phyloP scores from a whole-genome alignment of 179 eudicot species.

The Beta corolliflora region DNA sequence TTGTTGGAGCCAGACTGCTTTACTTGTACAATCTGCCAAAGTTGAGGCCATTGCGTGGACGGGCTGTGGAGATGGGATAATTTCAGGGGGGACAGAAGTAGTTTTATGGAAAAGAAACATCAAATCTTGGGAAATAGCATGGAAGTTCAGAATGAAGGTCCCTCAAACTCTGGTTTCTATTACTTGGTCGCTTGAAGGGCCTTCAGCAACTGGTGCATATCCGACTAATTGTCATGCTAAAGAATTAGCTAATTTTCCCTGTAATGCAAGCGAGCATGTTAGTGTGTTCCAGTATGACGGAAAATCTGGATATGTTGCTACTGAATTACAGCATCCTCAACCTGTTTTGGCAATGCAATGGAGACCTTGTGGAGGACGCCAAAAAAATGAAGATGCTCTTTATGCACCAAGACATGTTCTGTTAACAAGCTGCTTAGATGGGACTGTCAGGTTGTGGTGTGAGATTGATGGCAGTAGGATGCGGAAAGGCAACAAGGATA shows the following conservation, averaged over 20 bases:
- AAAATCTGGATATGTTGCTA: conserved; percentile 44
- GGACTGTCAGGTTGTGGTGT: conserved; percentile 91
- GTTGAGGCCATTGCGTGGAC: conserved; percentile 89
- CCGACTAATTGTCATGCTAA: conserved; percentile 33
- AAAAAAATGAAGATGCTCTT: conserved; percentile 32
- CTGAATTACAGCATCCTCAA: conserved; percentile 76
- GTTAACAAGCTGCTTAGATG: conserved; percentile 86
- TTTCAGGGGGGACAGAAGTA: conserved; percentile 77
- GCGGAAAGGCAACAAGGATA: conserved; percentile 57
- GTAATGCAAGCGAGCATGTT: conserved; percentile 49
- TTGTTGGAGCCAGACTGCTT: conserved; percentile 99
- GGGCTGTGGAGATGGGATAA: conserved; percentile 90
- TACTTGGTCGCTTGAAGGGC: conserved; percentile 75
- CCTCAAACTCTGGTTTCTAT: conserved; percentile 76
- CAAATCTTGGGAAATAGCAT: conserved; percentile 85
- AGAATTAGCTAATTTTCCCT: conserved; percentile 32
- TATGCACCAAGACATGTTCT: conserved; percentile 53
- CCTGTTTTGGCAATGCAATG: conserved; percentile 83
- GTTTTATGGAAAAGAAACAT: conserved; percentile 76
- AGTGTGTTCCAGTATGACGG: conserved; percentile 51
- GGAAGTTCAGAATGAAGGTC: conserved; percentile 63
- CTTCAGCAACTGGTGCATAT: conserved; percentile 59
- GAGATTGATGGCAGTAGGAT: conserved; percentile 74
- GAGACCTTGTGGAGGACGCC: conserved; percentile 73
- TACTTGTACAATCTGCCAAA: conserved; percentile 68